Base-by-base conservation (phyloP, 2,329 filamentous ascomycete species). In the Xylariaceae sp. region DNA sequence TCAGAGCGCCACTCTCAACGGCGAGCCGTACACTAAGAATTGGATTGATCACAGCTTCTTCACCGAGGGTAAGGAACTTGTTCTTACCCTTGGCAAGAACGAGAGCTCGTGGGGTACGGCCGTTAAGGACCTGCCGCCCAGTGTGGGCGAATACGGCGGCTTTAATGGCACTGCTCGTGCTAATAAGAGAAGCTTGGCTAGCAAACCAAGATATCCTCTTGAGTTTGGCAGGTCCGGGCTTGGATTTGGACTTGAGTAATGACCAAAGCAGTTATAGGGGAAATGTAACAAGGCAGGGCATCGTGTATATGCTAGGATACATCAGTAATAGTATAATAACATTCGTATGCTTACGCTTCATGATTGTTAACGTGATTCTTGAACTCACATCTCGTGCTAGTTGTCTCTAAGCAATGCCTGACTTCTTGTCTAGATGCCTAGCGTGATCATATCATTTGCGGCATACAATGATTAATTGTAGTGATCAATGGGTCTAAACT, bases 21-120 rank as follows among this genome's bases (percentile, higher is more conserved):
- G 87, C 1, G 63, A 79, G 64, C 69, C 75, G 0, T 90, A 87
- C 67, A 83, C 79, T 0, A 83, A 79, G 72, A 90, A 85, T 67
- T 91, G 87, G 87, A 75, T 91, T 12, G 79, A 81, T 34, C 87
- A 91, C 73, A 81, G 79, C 45, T 90, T 91, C 67, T 90, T 89
- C 67, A 74, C 81, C 0, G 78, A 89, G 4, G 88, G 88, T 1
- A 85, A 84, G 12, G 78, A 85, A 51, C 74, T 91, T 39, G 86
- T 90, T 47, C 72, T 91, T 45, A 82, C 78, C 3, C 71, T 91
- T 7, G 87, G 87, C 0, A 65, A 67, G 14, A 77, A 76, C 31
- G 87, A 90, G 74, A 89, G 87, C 67, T 61, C 65, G 0, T 91
- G 88, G 88, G 88, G 88, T 0, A 88, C 83, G 0, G 68, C 68